phyloP scores from a whole-genome alignment of 257 asterid species.

The Fraxinus americana region DNA sequence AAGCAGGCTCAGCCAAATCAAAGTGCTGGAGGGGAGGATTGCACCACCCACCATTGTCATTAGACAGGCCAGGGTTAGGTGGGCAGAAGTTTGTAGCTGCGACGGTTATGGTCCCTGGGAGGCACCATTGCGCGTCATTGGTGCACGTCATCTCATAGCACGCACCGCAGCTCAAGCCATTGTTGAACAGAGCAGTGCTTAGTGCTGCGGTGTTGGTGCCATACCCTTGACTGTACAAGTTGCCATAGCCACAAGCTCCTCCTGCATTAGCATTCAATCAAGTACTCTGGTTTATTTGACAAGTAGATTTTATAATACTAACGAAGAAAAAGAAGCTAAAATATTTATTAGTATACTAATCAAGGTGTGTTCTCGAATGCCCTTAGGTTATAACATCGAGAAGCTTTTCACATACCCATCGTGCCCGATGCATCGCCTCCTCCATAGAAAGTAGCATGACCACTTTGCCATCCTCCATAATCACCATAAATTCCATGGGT shows the following conservation, averaged over 20 bases:
- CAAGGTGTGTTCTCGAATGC: no score
- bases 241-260: constrained; percentile 97
- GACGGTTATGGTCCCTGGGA: constrained; percentile 63
- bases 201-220: constrained; percentile 94
- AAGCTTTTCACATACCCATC: constrained; percentile 39
- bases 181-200: constrained; percentile 86
- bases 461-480: constrained; percentile 49
- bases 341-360: background rate
- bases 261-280: constrained; percentile 44
- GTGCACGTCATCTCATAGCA: constrained; percentile 73
- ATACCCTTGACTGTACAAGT: constrained; percentile 78
- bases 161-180: constrained; percentile 81
- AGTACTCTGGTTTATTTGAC: background rate
- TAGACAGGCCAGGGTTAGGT: constrained; percentile 75
- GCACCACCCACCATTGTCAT: constrained; percentile 94
- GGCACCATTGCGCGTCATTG: constrained; percentile 53
- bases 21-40: constrained; percentile 93
- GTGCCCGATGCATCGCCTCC: constrained; percentile 60
- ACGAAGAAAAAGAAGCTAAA: background rate
- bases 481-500: constrained; percentile 27
- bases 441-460: constrained; percentile 58
- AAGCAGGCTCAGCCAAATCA: constrained; percentile 84
- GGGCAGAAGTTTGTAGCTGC: constrained; percentile 97
- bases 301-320: no score
- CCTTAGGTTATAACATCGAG: background rate